Percentiles rank a stretch among this genome's conserved stretches.
phyloP scores from a whole-genome alignment of 352 stramenopile genomes.

The Pythium apleroticum region DNA sequence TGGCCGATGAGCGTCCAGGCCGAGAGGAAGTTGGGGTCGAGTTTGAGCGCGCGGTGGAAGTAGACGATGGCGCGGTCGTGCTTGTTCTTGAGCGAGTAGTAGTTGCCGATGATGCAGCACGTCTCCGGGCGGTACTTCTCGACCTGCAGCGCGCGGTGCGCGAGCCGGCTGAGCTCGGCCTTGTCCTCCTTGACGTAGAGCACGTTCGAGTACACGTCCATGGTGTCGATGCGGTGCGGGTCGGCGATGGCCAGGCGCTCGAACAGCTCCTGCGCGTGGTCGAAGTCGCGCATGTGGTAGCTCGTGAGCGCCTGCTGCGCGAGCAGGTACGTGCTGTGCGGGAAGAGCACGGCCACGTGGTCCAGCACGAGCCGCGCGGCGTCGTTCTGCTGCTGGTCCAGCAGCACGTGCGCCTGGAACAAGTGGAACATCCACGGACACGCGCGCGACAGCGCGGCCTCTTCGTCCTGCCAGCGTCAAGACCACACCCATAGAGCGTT shows the following conservation, averaged over 20 bases:
- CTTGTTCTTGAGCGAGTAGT: constrained; percentile 90
- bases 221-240: constrained; percentile 74
- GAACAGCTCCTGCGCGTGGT: constrained; percentile 76
- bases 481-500: no score
- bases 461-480: constrained; percentile 42
- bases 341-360: constrained; percentile 53
- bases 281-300: constrained; percentile 86
- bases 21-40: constrained; percentile 94
- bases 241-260: constrained; percentile 58
- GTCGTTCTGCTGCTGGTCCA: constrained; percentile 81
- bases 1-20: constrained; percentile 99
- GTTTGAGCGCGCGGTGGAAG: constrained; percentile 94
- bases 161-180: constrained; percentile 85
- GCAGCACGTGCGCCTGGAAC: constrained; percentile 76
- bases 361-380: constrained; percentile 54
- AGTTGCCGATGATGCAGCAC: constrained; percentile 96
- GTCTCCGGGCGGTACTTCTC: constrained; percentile 98
- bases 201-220: constrained; percentile 88
- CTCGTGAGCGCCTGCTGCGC: constrained; percentile 75
- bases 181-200: constrained; percentile 88
- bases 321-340: constrained; percentile 69
- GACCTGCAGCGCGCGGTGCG: constrained; percentile 90
- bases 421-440: constrained; percentile 83
- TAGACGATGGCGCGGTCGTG: constrained; percentile 97
- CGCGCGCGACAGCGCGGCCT: constrained; percentile 43